Percentiles rank a stretch among this genome's conserved stretches.
These are phyloP conservation scores for Skeletonema grethae DNA, from an alignment of 108 stramenopile genomes.

Conservation along the genomic window DNA sequence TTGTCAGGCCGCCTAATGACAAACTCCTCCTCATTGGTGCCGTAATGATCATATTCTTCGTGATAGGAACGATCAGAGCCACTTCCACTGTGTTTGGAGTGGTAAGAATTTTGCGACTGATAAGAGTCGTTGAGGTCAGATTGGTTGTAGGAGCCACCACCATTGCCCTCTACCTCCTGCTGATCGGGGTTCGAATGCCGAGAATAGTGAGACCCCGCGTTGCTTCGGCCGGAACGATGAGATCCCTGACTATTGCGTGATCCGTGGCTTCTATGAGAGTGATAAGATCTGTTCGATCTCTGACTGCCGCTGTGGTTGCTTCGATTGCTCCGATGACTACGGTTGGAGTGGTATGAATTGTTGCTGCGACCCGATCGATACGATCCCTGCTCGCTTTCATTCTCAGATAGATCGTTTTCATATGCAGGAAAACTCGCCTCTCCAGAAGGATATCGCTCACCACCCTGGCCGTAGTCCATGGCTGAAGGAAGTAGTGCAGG, in stretches of 20 bases:
- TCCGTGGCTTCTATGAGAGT: not conserved
- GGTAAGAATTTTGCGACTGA: not conserved
- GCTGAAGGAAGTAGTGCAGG: not conserved
- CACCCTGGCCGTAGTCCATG: slow-evolving; percentile 3
- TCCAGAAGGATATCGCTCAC: not conserved
- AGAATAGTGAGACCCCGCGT: slow-evolving; percentile 1
- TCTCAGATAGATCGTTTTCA: not conserved
- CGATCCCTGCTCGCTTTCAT: not conserved
- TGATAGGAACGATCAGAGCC: not conserved
- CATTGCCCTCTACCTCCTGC: not conserved
- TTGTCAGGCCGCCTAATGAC: not conserved
- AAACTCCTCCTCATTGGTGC: not conserved
- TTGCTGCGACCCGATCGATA: slow-evolving; percentile 4
- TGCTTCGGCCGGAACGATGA: not conserved
- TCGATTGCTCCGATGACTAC: not conserved
- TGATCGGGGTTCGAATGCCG: slow-evolving; percentile 3
- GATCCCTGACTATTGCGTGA: not conserved
- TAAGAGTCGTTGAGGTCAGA: not conserved
- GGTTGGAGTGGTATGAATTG: slow-evolving; percentile 6
- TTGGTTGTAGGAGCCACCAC: not conserved
- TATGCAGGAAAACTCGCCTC: not conserved
- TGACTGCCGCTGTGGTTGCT: slow-evolving; percentile 3
- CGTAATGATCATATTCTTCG: not conserved
- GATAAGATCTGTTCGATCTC: not conserved
- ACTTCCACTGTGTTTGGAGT: slow-evolving; percentile 1